Base-by-base conservation (phyloP, 768 basidiomycete genomes). In the Russula griseocarnosa region DNA sequence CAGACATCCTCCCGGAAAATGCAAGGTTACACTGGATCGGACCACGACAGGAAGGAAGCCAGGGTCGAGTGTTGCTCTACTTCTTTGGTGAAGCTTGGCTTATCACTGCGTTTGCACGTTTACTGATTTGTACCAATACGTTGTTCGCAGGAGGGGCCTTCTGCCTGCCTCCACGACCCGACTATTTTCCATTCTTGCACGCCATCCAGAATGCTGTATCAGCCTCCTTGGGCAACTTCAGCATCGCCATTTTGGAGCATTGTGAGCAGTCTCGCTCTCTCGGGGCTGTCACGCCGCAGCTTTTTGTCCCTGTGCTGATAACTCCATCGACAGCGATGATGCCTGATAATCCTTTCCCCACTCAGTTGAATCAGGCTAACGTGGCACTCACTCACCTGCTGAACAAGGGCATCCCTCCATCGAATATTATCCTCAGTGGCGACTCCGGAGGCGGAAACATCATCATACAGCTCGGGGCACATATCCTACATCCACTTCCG, bases 391-490 rank as follows among this genome's bases (percentile, higher is more conserved):
- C 51, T 18, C 59, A 67, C 32, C 30, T 71, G 44, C 51, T 66
- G 24, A 61, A 67, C 11, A 57, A 59, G 14, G 70, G 70, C 9
- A 67, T 71, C 4, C 24, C 63, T 1, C 28, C 67, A 0, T 60
- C 69, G 3, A 65, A 66, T 20, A 70, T 71, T 6, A 54, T 58
- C 54, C 49, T 71, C 24, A 60, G 62, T 1, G 70, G 70, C 14
- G 70, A 71, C 58, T 70, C 69, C 0, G 69, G 65, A 3, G 70
- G 70, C 11, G 70, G 36, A 30, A 71, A 70, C 56, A 42, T 70
- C 2, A 20, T 68, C 22, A 13, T 70, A 8, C 69, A 70, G 58
- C 65, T 70, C 6, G 49, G 62, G 6, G 55, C 64, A 1, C 69
- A 66, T 38, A 38, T 68, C 14, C 60, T 70, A 0, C 70, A 69